Evolutionary conservation across 176 grass and related monocot genomes (phyloP).

Genomic region (Zoysia pacifica): DNA sequence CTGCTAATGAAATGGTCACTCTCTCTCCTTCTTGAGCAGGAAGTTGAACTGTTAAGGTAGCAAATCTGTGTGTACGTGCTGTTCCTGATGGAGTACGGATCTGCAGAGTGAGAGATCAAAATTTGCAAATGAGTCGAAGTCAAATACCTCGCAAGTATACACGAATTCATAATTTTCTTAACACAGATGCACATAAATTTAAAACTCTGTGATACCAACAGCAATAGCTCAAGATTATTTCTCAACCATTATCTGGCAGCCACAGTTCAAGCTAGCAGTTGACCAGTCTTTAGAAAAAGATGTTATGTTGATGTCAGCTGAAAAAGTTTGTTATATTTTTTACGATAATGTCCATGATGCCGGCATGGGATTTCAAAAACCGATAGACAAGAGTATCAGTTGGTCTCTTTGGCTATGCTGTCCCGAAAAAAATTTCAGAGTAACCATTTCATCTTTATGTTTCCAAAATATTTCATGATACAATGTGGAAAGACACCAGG

Average conservation of each 20-base stretch:
- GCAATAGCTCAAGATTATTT: slow-evolving; percentile 8
- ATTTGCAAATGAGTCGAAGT: slow-evolving; percentile 13
- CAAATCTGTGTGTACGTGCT: slow-evolving; percentile 85
- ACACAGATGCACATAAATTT: neutral
- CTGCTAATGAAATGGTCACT: slow-evolving; percentile 84
- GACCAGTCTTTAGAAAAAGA: neutral
- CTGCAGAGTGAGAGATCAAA: slow-evolving; percentile 53
- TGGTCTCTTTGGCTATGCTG: neutral
- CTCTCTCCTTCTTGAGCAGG: slow-evolving; percentile 96
- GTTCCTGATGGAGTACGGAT: slow-evolving; percentile 70
- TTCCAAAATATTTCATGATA: slow-evolving; percentile 10
- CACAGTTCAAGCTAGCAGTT: neutral
- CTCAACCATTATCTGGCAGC: neutral
- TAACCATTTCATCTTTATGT: neutral
- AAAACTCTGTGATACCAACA: slow-evolving; percentile 9
- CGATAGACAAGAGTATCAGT: neutral
- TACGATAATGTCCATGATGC: slow-evolving; percentile 10
- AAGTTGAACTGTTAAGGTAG: slow-evolving; percentile 67
- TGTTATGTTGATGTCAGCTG: neutral
- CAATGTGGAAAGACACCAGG: too few species aligned
- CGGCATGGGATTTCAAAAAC: slow-evolving; percentile 2
- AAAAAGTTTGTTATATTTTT: neutral
- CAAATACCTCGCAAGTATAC: neutral
- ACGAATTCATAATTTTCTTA: neutral
- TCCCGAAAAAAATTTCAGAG: slow-evolving; percentile 3